A percentile compares a stretch with the other conserved stretches of the same genome.
These are phyloP conservation scores for Meredithiella fracta DNA, from an alignment of 2,329 filamentous ascomycete genomes.

Conservation along the genomic window DNA sequence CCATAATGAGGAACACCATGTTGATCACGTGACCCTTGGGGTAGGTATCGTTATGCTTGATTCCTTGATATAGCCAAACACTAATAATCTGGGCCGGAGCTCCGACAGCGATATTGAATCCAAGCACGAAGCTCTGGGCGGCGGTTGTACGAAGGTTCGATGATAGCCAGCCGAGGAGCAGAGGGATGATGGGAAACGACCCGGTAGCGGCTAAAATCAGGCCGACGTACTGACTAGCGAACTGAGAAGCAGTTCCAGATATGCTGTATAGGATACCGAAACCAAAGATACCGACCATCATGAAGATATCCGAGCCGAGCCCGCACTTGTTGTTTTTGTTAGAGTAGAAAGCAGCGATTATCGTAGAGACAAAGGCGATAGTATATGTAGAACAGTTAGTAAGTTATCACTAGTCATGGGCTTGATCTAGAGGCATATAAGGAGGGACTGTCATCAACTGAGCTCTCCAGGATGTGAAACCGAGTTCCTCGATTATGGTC, in stretches of 20 bases:
- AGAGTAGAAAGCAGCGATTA: conserved; percentile 38
- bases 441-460: conserved; percentile 53
- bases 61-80: conserved; percentile 41
- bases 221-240: conserved; percentile 28
- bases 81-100: conserved; percentile 57
- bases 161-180: conserved; percentile 53
- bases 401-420: background rate
- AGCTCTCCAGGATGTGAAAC: conserved; percentile 34
- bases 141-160: conserved; percentile 51
- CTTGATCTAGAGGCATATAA: conserved; percentile 25
- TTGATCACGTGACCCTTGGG: conserved; percentile 46
- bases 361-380: conserved; percentile 15
- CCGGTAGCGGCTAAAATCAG: conserved; percentile 52
- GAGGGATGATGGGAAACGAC: conserved; percentile 52
- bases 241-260: conserved; percentile 34
- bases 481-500: conserved; percentile 39
- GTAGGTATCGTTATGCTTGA: conserved; percentile 39
- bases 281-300: conserved; percentile 29
- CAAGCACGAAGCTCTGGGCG: conserved; percentile 50
- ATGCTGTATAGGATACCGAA: conserved; percentile 48
- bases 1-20: conserved; percentile 38
- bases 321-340: conserved; percentile 43
- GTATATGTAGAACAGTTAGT: background rate
- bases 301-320: conserved; percentile 27
- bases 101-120: conserved; percentile 49